Percentiles rank a stretch among this genome's conserved stretches.
These are phyloP conservation scores for Teunomyces gatunensis DNA, from an alignment of 805 yeast species.

Conservation along the genomic window DNA sequence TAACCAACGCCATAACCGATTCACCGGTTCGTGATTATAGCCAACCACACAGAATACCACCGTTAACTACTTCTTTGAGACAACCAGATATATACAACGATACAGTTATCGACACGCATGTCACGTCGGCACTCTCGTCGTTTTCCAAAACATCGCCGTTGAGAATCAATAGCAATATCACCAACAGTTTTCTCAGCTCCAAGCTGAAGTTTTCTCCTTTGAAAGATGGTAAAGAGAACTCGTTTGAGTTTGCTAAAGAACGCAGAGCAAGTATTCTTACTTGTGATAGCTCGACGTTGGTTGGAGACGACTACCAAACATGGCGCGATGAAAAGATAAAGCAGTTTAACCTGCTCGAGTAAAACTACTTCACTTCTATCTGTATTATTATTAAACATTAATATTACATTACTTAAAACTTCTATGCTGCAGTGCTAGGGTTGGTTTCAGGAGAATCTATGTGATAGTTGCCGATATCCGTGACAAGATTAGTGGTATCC, in stretches of 20 bases:
- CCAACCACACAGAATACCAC: not conserved
- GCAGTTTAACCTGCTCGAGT: slow-evolving; percentile 10
- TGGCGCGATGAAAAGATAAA: slow-evolving; percentile 40
- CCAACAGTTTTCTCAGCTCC: not conserved
- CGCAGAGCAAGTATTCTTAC: slow-evolving; percentile 20
- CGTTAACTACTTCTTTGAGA: not conserved
- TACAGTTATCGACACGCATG: not conserved
- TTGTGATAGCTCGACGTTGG: slow-evolving; percentile 35
- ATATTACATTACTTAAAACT: slow-evolving; percentile 3
- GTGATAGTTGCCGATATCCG: slow-evolving; percentile 4
- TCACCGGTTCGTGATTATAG: not conserved
- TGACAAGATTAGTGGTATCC: slow-evolving; percentile 10
- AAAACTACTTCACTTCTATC: not conserved
- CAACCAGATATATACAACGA: slow-evolving; percentile 1
- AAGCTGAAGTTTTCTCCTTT: not conserved
- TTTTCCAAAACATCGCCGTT: slow-evolving; percentile 2
- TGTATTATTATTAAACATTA: not conserved
- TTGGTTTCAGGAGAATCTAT: not conserved
- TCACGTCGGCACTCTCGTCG: not conserved
- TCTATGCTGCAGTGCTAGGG: not conserved
- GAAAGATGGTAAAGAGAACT: not conserved
- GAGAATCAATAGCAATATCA: slow-evolving; percentile 1
- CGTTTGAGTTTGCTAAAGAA: not conserved
- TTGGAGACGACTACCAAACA: slow-evolving; percentile 38
- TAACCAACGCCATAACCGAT: slow-evolving; percentile 7